phyloP scores from a whole-genome alignment of 192 early-diverging fungal genomes.

The Rhizoclosmatium sp. region DNA sequence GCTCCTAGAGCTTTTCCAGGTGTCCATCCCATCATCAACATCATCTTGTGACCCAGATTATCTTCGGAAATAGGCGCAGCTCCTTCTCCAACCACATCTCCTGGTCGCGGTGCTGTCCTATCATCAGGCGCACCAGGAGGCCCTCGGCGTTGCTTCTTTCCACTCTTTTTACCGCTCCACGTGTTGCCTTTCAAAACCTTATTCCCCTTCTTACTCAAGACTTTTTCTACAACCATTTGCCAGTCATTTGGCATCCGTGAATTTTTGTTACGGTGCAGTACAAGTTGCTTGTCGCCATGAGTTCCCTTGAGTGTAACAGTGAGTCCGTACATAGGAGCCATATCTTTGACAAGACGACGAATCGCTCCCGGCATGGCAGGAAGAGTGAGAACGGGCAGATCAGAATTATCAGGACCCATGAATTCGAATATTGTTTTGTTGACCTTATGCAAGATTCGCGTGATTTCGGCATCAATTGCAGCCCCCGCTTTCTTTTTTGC shows the following conservation, averaged over 20 bases:
- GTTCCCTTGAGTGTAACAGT: conserved; percentile 29
- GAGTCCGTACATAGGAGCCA: conserved; percentile 35
- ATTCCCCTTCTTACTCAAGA: conserved; percentile 15
- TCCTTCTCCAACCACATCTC: conserved; percentile 64
- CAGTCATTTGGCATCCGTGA: conserved; percentile 45
- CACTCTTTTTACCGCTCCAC: conserved; percentile 17
- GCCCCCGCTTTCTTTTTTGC: conserved; percentile 6
- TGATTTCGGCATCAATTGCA: conserved; percentile 20
- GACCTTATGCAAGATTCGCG: conserved; percentile 18
- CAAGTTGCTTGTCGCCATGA: conserved; percentile 22
- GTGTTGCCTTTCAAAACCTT: conserved; percentile 40
- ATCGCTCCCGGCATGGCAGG: conserved; percentile 43
- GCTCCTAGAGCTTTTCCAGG: conserved; percentile 46
- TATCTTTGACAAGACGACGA: conserved; percentile 26
- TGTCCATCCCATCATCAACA: conserved; percentile 71
- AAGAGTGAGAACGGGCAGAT: conserved; percentile 18
- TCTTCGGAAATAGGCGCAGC: conserved; percentile 60
- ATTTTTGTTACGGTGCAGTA: conserved; percentile 33
- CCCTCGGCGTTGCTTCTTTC: background rate
- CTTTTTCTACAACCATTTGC: conserved; percentile 27
- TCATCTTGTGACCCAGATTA: conserved; percentile 75
- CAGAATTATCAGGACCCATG: conserved; percentile 5
- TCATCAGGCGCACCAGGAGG: conserved; percentile 41
- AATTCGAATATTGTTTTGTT: conserved; percentile 39
- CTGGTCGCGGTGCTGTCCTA: conserved; percentile 40